Evolutionary conservation across 2,329 filamentous ascomycete genomes (phyloP), one percentile per base, ranked within the genome.

Genomic region (Paracoccidioides lutzii): DNA sequence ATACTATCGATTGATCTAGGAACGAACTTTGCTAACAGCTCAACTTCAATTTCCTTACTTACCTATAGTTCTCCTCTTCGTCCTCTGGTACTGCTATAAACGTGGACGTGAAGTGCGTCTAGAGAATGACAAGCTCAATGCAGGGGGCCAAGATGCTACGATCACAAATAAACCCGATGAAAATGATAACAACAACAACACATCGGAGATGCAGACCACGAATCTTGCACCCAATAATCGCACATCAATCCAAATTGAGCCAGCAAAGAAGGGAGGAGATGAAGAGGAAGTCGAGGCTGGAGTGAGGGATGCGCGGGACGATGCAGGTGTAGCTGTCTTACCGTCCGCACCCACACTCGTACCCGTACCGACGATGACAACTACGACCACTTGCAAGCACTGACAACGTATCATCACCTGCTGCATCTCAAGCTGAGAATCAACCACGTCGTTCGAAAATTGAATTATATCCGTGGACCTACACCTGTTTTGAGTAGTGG

Each of bases 1-100:
- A 22, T 22, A 22, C 22, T 22, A 22, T 22, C 2, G 22, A 22
- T 22, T 22, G 22, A 22, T 22, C 22, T 22, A 22, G 22, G 22
- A 22, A 22, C 22, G 22, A 22, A 22, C 22, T 22, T 22, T 22
- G 22, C 22, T 22, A 22, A 22, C 22, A 22, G 22, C 22, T 22
- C 22, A 22, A 22, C 22, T 30, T 41, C 52, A 40, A 37, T 22
- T 50, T 42, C 30, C 54, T 52, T 60, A 56, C 57, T 40, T 28
- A 15, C 35, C 6, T 38, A n/a, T 55, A 87, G 88, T 97, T 55
- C 78, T 97, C 14, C 80, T 98, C 56, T 93, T 95, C 67, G 88
- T 95, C 46, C 84, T 97, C 64, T 98, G 91, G 90, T 98, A 97
- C 73, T 97, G 90, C 73, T 86, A 97, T 73, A 97, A 97, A 75